phyloP scores from a whole-genome alignment of 2,329 filamentous ascomycete genomes.

The Neocatenulostroma microsporum region DNA sequence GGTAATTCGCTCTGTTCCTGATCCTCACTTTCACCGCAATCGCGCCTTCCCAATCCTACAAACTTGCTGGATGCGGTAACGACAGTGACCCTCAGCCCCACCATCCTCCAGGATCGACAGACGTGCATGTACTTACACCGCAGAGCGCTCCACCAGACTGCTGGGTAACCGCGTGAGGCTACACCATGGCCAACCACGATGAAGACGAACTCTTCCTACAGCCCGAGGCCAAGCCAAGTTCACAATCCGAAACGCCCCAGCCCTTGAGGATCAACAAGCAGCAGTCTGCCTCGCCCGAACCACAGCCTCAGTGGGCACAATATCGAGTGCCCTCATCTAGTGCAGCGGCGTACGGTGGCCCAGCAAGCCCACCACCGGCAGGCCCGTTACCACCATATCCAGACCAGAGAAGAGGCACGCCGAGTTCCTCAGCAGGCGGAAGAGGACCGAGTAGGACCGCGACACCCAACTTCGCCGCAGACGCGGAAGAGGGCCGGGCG shows the following conservation, averaged over 20 bases:
- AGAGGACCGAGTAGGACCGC: constrained; percentile 17
- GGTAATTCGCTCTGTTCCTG: too few relatives aligned
- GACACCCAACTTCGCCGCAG: constrained; percentile 20
- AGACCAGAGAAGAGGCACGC: constrained; percentile 17
- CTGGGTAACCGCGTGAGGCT: too few relatives aligned
- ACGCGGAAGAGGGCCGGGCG: constrained; percentile 21
- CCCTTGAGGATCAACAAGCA: constrained; percentile 28
- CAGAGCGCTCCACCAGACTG: too few relatives aligned
- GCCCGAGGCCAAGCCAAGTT: constrained; percentile 7
- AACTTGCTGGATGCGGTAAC: too few relatives aligned
- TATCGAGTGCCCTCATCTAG: constrained; percentile 25
- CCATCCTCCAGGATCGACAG: too few relatives aligned
- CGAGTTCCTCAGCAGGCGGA: constrained; percentile 7
- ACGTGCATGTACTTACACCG: too few relatives aligned
- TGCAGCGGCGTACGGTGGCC: constrained; percentile 22
- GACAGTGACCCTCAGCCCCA: too few relatives aligned
- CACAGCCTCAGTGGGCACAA: constrained; percentile 28
- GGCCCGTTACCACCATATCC: constrained; percentile 27
- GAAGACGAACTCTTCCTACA: constrained; percentile 17
- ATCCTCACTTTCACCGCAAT: too few relatives aligned
- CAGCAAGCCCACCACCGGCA: constrained; percentile 25
- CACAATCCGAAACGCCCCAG: constrained; percentile 19
- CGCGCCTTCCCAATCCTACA: too few relatives aligned
- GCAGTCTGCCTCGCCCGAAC: constrained; percentile 11
- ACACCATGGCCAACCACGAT: constrained; percentile 3